A percentile compares a stretch with the other conserved stretches of the same genome.
Evolutionary conservation across 2,329 filamentous ascomycete genomes (phyloP).

Genomic region (Monilinia polystroma): DNA sequence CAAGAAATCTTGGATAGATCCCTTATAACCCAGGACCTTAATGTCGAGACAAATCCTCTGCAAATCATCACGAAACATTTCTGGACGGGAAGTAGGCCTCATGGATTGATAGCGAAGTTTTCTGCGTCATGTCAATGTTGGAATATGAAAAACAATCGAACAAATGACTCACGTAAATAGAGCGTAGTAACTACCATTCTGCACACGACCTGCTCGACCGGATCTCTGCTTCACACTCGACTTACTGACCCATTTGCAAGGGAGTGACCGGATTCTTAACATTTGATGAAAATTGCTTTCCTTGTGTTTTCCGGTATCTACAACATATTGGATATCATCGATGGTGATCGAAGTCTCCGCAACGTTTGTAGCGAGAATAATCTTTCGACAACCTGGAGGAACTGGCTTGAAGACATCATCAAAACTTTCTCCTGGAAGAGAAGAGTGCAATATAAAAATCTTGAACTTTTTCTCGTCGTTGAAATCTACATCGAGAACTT

Average conservation of each 20-base stretch:
- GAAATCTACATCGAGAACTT: slow-evolving; percentile 61
- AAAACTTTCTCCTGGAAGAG: slow-evolving; percentile 80
- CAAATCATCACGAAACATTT: slow-evolving; percentile 85
- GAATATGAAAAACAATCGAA: background rate
- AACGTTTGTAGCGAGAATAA: slow-evolving; percentile 92
- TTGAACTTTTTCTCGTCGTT: slow-evolving; percentile 72
- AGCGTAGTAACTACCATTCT: slow-evolving; percentile 85
- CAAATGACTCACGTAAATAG: slow-evolving; percentile 72
- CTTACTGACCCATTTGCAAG: slow-evolving; percentile 88
- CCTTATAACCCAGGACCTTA: slow-evolving; percentile 87
- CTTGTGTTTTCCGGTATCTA: slow-evolving; percentile 91
- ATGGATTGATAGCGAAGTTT: slow-evolving; percentile 72
- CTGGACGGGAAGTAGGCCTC: slow-evolving; percentile 73
- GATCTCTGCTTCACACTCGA: slow-evolving; percentile 91
- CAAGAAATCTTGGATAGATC: slow-evolving; percentile 73
- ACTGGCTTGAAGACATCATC: slow-evolving; percentile 76
- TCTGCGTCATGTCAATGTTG: slow-evolving; percentile 12
- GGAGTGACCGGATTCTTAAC: slow-evolving; percentile 82
- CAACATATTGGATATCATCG: slow-evolving; percentile 84
- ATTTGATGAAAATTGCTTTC: slow-evolving; percentile 86
- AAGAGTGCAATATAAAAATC: slow-evolving; percentile 86
- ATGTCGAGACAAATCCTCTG: slow-evolving; percentile 91
- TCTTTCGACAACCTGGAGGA: slow-evolving; percentile 77
- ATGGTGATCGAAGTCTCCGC: slow-evolving; percentile 98
- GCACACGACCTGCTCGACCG: slow-evolving; percentile 88